Percentiles rank a stretch among this genome's conserved stretches.
Evolutionary conservation across 2,329 filamentous ascomycete genomes (phyloP).

Genomic region (Cladosporium sp.): DNA sequence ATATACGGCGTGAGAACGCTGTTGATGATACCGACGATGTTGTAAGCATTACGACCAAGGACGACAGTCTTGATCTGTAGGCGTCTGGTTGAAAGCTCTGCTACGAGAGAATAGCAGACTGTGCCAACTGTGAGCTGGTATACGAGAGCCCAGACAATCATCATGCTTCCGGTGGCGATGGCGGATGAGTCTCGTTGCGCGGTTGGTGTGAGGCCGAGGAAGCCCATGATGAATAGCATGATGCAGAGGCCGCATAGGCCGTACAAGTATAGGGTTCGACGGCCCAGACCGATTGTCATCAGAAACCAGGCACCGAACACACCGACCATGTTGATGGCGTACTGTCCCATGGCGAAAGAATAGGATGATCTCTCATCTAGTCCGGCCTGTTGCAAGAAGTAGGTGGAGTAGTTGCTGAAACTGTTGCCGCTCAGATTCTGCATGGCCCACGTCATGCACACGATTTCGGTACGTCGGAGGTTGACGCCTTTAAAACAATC

Average conservation of each 20-base stretch:
- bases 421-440: conserved; percentile 46
- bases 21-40: conserved; percentile 76
- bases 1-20: conserved; percentile 85
- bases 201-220: conserved; percentile 69
- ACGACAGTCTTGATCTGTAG: conserved; percentile 91
- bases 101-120: conserved; percentile 83
- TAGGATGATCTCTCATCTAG: conserved; percentile 40
- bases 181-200: conserved; percentile 57
- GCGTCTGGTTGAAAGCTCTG: conserved; percentile 75
- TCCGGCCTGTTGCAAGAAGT: conserved; percentile 48
- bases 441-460: conserved; percentile 51
- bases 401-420: conserved; percentile 46
- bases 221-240: conserved; percentile 81
- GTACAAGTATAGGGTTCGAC: conserved; percentile 70
- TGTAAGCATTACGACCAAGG: conserved; percentile 71
- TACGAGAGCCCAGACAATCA: conserved; percentile 75
- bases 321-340: conserved; percentile 69
- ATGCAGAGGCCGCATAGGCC: conserved; percentile 68
- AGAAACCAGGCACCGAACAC: conserved; percentile 78
- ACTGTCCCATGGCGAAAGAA: conserved; percentile 52
- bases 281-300: conserved; percentile 70
- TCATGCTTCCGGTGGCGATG: conserved; percentile 77
- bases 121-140: conserved; percentile 88
- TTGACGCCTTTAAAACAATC: conserved; percentile 83
- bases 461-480: conserved; percentile 71